phyloP scores from a whole-genome alignment of 2,329 filamentous ascomycete genomes.

The Sclerotinia borealis region DNA sequence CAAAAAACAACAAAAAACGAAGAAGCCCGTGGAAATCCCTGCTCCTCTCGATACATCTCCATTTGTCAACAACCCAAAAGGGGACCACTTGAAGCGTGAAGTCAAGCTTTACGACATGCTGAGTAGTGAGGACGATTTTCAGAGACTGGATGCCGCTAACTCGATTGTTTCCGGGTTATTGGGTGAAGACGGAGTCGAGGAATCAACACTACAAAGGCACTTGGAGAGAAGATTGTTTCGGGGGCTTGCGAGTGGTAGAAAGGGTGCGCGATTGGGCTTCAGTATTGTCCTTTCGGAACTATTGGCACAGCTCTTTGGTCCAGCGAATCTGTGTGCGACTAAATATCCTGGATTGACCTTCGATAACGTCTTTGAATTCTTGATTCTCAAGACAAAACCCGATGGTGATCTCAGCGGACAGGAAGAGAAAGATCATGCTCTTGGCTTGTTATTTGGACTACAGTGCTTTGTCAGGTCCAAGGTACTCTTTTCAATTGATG shows the following conservation, averaged over 20 bases:
- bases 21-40: conserved; percentile 14
- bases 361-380: conserved; percentile 46
- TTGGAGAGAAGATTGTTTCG: conserved; percentile 68
- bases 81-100: conserved; percentile 52
- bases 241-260: conserved; percentile 83
- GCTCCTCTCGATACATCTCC: conserved; percentile 29
- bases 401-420: conserved; percentile 53
- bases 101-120: conserved; percentile 55
- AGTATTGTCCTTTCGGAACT: conserved; percentile 83
- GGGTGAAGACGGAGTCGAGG: conserved; percentile 42
- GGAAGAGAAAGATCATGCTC: conserved; percentile 79
- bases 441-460: conserved; percentile 81
- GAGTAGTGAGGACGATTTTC: conserved; percentile 50
- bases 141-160: conserved; percentile 53
- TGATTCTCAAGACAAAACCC: conserved; percentile 50
- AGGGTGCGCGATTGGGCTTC: conserved; percentile 82
- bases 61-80: conserved; percentile 47
- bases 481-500: conserved; percentile 56
- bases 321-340: conserved; percentile 36
- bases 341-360: conserved; percentile 54
- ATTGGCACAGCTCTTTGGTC: conserved; percentile 61
- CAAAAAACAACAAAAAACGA: conserved; percentile 27
- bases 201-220: conserved; percentile 51
- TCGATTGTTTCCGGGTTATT: conserved; percentile 52
- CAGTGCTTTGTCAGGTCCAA: conserved; percentile 79